Evolutionary conservation across 345 rosid species (phyloP).

Genomic region (Euphorbia pulcherrima): DNA sequence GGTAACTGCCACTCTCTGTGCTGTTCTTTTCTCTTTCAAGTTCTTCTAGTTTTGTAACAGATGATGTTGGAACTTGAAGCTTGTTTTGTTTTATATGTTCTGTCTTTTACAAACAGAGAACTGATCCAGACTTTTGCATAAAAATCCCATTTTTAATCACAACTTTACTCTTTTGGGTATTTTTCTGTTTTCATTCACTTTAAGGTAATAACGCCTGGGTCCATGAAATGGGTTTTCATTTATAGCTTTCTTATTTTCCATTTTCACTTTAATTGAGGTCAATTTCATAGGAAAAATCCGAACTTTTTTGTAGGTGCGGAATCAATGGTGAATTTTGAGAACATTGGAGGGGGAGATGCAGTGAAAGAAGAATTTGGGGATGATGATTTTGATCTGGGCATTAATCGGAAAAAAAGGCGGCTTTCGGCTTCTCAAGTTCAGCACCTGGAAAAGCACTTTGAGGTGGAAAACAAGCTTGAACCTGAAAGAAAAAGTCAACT

Average conservation of each 20-base stretch:
- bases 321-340: constrained; percentile 27
- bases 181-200: not conserved
- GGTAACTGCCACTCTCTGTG: constrained; percentile 31
- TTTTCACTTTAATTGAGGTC: not conserved
- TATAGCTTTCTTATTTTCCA: not conserved
- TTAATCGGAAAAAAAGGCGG: constrained; percentile 54
- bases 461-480: constrained; percentile 66
- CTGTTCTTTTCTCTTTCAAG: not conserved
- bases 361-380: constrained; percentile 42
- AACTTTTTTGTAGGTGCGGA: constrained; percentile 28
- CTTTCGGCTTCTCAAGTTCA: constrained; percentile 50
- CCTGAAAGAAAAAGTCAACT: constrained; percentile 65
- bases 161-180: not conserved
- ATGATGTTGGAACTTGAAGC: not conserved
- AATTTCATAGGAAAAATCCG: not conserved
- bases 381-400: constrained; percentile 31
- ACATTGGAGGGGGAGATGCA: constrained; percentile 22
- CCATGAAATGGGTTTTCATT: not conserved
- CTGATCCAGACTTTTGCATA: constrained; percentile 6
- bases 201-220: not conserved
- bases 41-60: not conserved
- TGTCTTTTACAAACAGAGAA: too few species aligned
- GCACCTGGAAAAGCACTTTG: constrained; percentile 65
- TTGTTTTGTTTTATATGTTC: not conserved
- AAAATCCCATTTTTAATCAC: not conserved